Percentiles rank a stretch among this genome's conserved stretches.
phyloP scores from a whole-genome alignment of 352 stramenopile genomes.

The Pythium volutum region DNA sequence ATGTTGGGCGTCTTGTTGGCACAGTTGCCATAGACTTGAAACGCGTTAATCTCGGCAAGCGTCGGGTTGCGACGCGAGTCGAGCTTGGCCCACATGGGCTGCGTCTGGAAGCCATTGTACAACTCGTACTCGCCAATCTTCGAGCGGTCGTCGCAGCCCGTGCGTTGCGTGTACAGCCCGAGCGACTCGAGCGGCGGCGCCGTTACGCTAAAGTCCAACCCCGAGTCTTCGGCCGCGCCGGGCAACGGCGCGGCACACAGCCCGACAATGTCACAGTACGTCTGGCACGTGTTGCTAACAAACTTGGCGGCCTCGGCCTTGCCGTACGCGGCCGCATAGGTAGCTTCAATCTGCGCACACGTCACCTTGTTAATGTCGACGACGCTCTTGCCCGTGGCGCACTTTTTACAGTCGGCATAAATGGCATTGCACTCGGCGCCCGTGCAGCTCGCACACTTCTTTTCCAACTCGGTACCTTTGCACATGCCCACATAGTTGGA shows the following conservation, averaged over 20 bases:
- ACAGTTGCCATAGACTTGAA: conserved; percentile 58
- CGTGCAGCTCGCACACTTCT: conserved; percentile 37
- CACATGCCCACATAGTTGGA: conserved; percentile 41
- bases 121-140: conserved; percentile 62
- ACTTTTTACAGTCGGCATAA: conserved; percentile 36
- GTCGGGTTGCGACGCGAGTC: conserved; percentile 57
- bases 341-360: conserved; percentile 28
- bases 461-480: conserved; percentile 32
- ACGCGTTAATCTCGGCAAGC: conserved; percentile 48
- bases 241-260: conserved; percentile 61
- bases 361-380: conserved; percentile 30
- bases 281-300: conserved; percentile 25
- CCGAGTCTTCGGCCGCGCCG: conserved; percentile 51
- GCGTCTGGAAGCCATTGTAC: conserved; percentile 50
- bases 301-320: conserved; percentile 22
- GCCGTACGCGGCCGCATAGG: conserved; percentile 28
- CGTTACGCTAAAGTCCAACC: conserved; percentile 48
- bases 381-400: conserved; percentile 23
- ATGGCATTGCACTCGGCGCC: conserved; percentile 30
- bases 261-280: conserved; percentile 39
- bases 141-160: conserved; percentile 58
- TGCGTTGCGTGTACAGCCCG: conserved; percentile 49
- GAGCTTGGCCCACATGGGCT: conserved; percentile 52
- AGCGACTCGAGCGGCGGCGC: conserved; percentile 37
- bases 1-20: conserved; percentile 41